Percentiles rank a stretch among this genome's conserved stretches.
Conservation (phyloP, 805 yeast species). For the Ogataea sp. region DNA sequence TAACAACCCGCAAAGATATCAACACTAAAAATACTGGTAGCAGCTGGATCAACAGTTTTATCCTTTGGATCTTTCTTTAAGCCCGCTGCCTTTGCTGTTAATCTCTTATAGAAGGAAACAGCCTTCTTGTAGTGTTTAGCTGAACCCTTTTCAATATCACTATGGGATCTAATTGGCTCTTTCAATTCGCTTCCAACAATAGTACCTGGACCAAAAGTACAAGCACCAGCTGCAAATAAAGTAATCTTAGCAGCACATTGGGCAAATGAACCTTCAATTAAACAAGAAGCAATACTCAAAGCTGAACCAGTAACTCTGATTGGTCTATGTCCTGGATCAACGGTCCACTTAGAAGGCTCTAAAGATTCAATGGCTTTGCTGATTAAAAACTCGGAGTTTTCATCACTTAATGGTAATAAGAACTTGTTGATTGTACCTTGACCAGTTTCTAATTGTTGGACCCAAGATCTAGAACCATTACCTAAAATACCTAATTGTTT, state of each 20-base stretch:
- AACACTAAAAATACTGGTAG: conserved; percentile 64
- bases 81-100: conserved; percentile 65
- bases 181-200: conserved; percentile 86
- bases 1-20: conserved; percentile 93
- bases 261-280: conserved; percentile 76
- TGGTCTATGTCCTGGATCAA: conserved; percentile 76
- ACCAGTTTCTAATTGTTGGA: conserved; percentile 31
- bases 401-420: conserved; percentile 25
- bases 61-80: conserved; percentile 27
- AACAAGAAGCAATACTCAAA: conserved; percentile 69
- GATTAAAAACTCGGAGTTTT: conserved; percentile 69
- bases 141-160: conserved; percentile 85
- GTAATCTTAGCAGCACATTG: conserved; percentile 85
- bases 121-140: conserved; percentile 88
- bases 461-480: conserved; percentile 28
- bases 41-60: conserved; percentile 26
- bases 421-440: conserved; percentile 32
- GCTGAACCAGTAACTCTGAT: conserved; percentile 93
- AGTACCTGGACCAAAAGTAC: conserved; percentile 91
- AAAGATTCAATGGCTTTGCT: conserved; percentile 73
- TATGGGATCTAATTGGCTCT: conserved; percentile 96
- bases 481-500: conserved; percentile 28
- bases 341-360: conserved; percentile 62
- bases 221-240: conserved; percentile 90
- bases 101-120: conserved; percentile 64